Percentiles rank a stretch among this genome's conserved stretches.
Conservation (phyloP, 192 early-diverging fungal genomes). For the Podila minutissima region DNA sequence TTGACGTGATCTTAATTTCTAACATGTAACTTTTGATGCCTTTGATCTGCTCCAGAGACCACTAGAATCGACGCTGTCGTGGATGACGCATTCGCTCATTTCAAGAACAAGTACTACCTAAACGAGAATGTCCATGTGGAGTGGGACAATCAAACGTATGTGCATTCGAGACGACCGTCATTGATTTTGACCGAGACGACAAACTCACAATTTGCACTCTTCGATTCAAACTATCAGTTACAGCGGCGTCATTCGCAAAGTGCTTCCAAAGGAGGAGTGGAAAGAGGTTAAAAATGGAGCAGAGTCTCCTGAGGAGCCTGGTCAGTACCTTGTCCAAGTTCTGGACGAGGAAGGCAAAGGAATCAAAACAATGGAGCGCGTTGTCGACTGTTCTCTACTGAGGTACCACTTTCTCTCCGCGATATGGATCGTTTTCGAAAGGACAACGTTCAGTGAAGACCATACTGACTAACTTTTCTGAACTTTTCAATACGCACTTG, state of each 20-base stretch:
- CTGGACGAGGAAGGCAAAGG: conserved; percentile 63
- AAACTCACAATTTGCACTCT: not conserved
- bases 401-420: conserved; percentile 21
- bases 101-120: conserved; percentile 61
- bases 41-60: conserved; percentile 50
- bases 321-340: conserved; percentile 60
- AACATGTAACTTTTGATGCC: not conserved
- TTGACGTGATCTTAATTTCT: not conserved
- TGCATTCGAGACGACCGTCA: not conserved
- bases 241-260: conserved; percentile 50
- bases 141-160: conserved; percentile 47
- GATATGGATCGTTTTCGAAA: not conserved
- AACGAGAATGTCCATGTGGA: conserved; percentile 64
- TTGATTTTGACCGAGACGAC: not conserved
- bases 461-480: not conserved
- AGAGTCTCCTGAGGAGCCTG: conserved; percentile 16
- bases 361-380: conserved; percentile 59
- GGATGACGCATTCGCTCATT: conserved; percentile 68
- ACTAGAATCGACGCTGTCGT: conserved; percentile 67
- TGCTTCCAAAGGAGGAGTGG: conserved; percentile 45
- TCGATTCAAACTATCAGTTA: conserved; percentile 36
- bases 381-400: conserved; percentile 44
- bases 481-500: not conserved
- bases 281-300: conserved; percentile 15
- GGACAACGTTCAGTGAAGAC: not conserved